A percentile compares a stretch with the other conserved stretches of the same genome.
phyloP scores from a whole-genome alignment of 2,329 filamentous ascomycete genomes.

The Calonectria ilicicola region DNA sequence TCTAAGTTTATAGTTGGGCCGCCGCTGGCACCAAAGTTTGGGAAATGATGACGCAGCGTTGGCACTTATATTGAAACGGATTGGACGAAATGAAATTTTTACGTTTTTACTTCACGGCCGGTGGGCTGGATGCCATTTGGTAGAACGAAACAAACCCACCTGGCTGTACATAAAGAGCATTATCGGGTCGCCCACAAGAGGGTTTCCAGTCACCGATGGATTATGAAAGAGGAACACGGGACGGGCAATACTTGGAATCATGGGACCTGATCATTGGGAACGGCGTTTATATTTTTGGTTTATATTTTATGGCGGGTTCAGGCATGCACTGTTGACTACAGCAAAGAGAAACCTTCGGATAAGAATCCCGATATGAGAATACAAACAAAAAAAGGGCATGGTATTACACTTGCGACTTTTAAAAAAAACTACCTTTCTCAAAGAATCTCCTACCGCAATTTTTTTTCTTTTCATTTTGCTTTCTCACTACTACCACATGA shows the following conservation, averaged over 20 bases:
- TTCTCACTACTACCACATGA: slow-evolving; percentile 75
- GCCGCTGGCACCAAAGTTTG: too few species aligned
- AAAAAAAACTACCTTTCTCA: not conserved
- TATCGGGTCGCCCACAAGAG: slow-evolving; percentile 11
- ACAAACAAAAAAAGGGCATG: slow-evolving; percentile 25
- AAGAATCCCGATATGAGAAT: slow-evolving; percentile 23
- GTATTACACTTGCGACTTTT: not conserved
- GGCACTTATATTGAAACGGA: not conserved
- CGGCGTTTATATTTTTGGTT: slow-evolving; percentile 19
- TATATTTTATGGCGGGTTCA: not conserved
- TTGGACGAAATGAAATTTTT: not conserved
- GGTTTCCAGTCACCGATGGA: not conserved
- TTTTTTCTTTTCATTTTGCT: too few species aligned
- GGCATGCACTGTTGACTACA: slow-evolving; percentile 10
- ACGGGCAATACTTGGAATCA: not conserved
- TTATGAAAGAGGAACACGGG: slow-evolving; percentile 7
- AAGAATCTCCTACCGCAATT: not conserved
- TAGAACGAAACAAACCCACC: not conserved
- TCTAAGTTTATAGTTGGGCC: slow-evolving; percentile 74
- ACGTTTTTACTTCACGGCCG: not conserved
- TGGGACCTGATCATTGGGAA: slow-evolving; percentile 12
- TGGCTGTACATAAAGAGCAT: slow-evolving; percentile 18
- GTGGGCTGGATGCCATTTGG: slow-evolving; percentile 1
- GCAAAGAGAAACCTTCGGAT: slow-evolving; percentile 15
- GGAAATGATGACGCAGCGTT: slow-evolving; percentile 5